A percentile compares a stretch with the other conserved stretches of the same genome.
phyloP scores from a whole-genome alignment of 768 basidiomycete species.

The Hygrophoropsis aurantiaca region DNA sequence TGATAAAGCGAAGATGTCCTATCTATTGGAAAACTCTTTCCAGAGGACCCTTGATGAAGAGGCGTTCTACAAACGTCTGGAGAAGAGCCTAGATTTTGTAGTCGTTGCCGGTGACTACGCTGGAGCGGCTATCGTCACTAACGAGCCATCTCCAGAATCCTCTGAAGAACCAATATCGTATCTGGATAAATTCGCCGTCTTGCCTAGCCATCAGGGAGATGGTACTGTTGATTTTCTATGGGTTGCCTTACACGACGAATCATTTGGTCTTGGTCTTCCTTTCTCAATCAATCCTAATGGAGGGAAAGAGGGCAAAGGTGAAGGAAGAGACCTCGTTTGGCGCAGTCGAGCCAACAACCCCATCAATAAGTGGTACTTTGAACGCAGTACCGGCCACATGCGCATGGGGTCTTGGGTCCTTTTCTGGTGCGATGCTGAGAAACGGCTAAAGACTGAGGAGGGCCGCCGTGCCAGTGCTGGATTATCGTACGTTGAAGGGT shows the following conservation, averaged over 20 bases:
- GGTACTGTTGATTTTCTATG: conserved; percentile 99
- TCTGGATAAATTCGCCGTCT: conserved; percentile 97
- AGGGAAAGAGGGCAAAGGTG: conserved; percentile 84
- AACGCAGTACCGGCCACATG: conserved; percentile 89
- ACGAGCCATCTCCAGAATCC: conserved; percentile 41
- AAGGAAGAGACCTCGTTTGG: conserved; percentile 96
- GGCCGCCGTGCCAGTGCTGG: conserved; percentile 62
- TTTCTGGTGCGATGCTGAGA: conserved; percentile 99
- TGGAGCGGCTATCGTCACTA: conserved; percentile 92
- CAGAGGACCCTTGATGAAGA: conserved; percentile 65
- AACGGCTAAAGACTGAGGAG: conserved; percentile 69
- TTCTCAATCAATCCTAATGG: conserved; percentile 96
- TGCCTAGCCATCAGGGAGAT: conserved; percentile 93
- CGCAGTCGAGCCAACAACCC: conserved; percentile 90
- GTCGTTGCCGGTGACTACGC: conserved; percentile 95
- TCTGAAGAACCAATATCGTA: conserved; percentile 66
- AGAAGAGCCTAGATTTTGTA: conserved; percentile 80
- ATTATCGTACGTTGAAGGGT: conserved; percentile 71
- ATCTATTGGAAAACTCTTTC: conserved; percentile 89
- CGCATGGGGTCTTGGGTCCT: conserved; percentile 86
- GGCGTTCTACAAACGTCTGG: conserved; percentile 78
- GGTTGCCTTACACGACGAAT: conserved; percentile 98
- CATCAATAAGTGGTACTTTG: conserved; percentile 99
- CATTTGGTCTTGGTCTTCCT: conserved; percentile 91
- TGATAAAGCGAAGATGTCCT: conserved; percentile 71